Evolutionary conservation across 164 flowering plant species (phyloP).

Genomic region (Houttuynia cordata): DNA sequence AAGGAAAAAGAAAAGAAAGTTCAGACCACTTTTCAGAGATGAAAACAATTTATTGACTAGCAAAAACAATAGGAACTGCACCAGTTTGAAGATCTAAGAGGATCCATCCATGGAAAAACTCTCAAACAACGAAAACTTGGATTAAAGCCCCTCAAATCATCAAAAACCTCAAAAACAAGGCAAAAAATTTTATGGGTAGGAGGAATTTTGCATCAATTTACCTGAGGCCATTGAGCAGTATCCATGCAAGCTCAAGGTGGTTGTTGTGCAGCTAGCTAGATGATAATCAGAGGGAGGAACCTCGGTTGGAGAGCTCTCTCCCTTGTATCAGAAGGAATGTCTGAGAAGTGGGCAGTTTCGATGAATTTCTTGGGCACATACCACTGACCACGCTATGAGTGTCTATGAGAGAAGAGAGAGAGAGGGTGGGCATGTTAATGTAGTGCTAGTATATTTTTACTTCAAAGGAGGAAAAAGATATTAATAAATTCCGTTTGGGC

Average conservation of each 20-base stretch:
- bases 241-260: conserved; percentile 8
- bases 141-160: background rate
- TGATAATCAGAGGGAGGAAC: background rate
- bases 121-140: background rate
- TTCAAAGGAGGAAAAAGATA: too few species aligned
- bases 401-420: background rate
- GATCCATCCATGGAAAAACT: background rate
- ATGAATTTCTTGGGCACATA: conserved; percentile 1
- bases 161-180: background rate
- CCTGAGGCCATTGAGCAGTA: conserved; percentile 12
- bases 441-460: background rate
- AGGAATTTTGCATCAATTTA: background rate
- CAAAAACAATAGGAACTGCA: too few species aligned
- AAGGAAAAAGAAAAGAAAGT: background rate
- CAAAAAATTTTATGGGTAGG: background rate
- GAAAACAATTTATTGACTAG: background rate
- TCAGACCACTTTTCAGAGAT: conserved; percentile 3
- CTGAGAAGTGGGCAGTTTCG: background rate
- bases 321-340: conserved; percentile 4
- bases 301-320: conserved; percentile 7
- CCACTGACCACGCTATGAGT: background rate
- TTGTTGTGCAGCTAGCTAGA: background rate
- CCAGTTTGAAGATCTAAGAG: background rate
- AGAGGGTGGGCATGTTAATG: background rate
- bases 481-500: too few species aligned